Percentiles rank a stretch among this genome's conserved stretches.
Evolutionary conservation across 208 protist species (phyloP).

Genomic region (Leishmania tropica): DNA sequence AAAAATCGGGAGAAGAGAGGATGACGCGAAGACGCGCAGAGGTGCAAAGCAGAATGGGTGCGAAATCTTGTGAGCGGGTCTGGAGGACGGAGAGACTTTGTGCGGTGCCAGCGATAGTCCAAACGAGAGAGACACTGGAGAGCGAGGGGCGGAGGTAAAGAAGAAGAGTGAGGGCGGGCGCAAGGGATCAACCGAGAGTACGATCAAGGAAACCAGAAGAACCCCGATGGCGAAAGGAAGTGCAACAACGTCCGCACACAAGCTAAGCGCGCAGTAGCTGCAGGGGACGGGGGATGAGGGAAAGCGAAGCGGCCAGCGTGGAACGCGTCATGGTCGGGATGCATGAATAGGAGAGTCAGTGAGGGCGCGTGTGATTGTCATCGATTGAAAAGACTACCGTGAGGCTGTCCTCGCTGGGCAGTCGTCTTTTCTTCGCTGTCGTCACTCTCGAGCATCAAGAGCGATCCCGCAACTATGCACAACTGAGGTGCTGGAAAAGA

Average conservation of each 20-base stretch:
- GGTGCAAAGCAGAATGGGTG: neutral
- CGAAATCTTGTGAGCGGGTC: neutral
- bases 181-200: neutral
- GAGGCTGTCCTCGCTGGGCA: neutral
- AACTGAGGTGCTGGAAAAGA: neutral
- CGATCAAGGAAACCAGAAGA: neutral
- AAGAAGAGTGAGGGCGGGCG: neutral
- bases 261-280: neutral
- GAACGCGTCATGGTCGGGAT: neutral
- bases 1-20: constrained; percentile 19
- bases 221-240: neutral
- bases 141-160: neutral
- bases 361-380: neutral
- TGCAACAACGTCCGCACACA: neutral
- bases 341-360: neutral
- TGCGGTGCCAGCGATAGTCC: neutral
- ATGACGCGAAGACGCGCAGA: neutral
- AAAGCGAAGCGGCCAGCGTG: neutral
- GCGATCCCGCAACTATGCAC: neutral
- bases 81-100: neutral
- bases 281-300: neutral
- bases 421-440: neutral
- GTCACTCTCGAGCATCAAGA: neutral
- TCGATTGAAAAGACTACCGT: neutral
- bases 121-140: neutral